Base-by-base conservation (phyloP, 805 yeast species). In the Metschnikowia chrysomelidarum region DNA sequence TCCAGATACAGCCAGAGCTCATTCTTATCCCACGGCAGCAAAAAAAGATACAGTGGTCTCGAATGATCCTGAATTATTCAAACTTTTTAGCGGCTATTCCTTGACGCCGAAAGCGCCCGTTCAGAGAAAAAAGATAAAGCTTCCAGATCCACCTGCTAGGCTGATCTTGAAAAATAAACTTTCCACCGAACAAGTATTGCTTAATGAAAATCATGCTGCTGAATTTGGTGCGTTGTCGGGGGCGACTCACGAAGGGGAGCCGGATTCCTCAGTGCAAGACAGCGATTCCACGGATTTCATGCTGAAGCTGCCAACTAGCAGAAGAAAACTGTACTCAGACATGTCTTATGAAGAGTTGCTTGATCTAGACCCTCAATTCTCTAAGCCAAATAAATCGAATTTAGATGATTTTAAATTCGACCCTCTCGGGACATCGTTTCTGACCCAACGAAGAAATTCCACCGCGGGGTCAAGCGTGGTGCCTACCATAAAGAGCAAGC, bases 261-360 rank as follows among this genome's bases (percentile, higher is more conserved):
- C 31, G 4, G 43, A 43, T 4, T 19, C 17, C 5, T 28, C 32
- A 15, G 34, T 25, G 9, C 23, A 27, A 4, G 41, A 34, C 11
- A 19, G 19, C 21, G 41, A 30, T 28, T 5, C 30, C 14, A 42
- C 31, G 4, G 39, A 22, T 27, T 38, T 29, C 19, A 35, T 22
- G 14, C 28, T 15, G 8, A 15, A 30, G 7, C 25, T 28, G 7
- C 32, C 38, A 19, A 24, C 27, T 10, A 34, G 33, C 41, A 49
- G 73, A 18, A 55, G 75, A 36, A 71, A 74, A 45, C 67, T 74
- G 29, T 69, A 71, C 44, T 62, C 70, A 21, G 75, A 64, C 11
- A 69, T 76, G 78, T 63, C 78, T 11, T 65, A 71, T 50, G 76
- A 72, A 38, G 80, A 76, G 51, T 58, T 76, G 38, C 51, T 75